Evolutionary conservation across 306 rosid species (phyloP), one percentile per base, ranked within the genome.

Genomic region (Cicer pinnatifidum): DNA sequence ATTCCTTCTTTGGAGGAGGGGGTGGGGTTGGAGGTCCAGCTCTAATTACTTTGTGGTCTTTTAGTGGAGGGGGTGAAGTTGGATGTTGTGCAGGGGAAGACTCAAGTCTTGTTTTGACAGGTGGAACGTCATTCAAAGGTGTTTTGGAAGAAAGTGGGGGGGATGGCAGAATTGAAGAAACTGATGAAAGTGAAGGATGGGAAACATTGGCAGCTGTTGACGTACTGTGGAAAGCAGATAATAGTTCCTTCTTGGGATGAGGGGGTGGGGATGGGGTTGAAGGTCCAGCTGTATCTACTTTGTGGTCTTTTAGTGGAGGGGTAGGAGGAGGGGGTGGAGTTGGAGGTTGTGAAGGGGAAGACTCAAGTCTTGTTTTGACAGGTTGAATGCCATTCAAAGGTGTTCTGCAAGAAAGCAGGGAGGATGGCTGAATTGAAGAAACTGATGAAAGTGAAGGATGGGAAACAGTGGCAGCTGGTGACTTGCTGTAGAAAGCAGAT

Each of bases 241-340:
- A 82, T 23, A 28, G 46, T 75, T 82, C 35, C 35, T 28, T 28
- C 35, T 28, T 28, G 35, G 35, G 35, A 39, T 82, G 84, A 2
- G 82, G 72, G 10, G 86, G 82, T 5, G 84, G 84, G 7, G 83
- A 61, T n/a, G 83, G 85, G 75, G 78, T 82, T 78, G 75, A 81
- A 2, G 78, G 67, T 75, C n/a, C 44, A 47, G 67, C 69, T 75
- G 62, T 71, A 70, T 19, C 68, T 52, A 19, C 54, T 64, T 48
- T 82, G 20, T 69, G 75, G 57, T 83, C 81, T 60, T 57, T 79
- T 45, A 41, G 48, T 53, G 86, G 86, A 54, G 86, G 81, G 23
- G 86, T 78, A 19, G 86, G 78, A 64, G 76, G 89, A 54, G 66
- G 71, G 16, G 82, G 78, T 5, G 86, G 85, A 56, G 88, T 73